Evolutionary conservation across 2,329 filamentous ascomycete species (phyloP).

Genomic region (Penicillium sp.): DNA sequence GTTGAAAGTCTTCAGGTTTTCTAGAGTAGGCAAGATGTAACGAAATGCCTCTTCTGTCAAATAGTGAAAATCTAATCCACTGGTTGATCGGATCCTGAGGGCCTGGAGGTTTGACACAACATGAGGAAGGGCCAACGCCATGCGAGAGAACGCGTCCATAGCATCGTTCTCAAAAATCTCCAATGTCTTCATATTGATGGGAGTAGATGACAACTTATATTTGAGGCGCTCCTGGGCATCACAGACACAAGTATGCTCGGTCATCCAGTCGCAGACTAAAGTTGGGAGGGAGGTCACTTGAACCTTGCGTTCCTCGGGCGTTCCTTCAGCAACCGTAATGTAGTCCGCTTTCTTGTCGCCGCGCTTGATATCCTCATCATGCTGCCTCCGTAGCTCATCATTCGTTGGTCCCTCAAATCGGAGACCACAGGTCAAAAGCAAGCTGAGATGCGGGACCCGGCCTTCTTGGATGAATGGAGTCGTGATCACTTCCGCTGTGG

Average conservation of each 20-base stretch:
- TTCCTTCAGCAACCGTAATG: slow-evolving; percentile 5
- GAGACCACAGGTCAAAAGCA: slow-evolving; percentile 19
- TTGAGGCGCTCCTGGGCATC: slow-evolving; percentile 1
- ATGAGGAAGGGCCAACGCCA: slow-evolving; percentile 19
- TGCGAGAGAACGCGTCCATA: slow-evolving; percentile 22
- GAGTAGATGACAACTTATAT: slow-evolving; percentile 1
- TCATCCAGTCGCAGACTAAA: slow-evolving; percentile 13
- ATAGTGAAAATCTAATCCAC: slow-evolving; percentile 19
- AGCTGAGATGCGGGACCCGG: slow-evolving; percentile 18
- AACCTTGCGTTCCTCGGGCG: slow-evolving; percentile 10
- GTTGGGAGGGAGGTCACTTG: slow-evolving; percentile 14
- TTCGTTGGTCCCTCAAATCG: slow-evolving; percentile 25
- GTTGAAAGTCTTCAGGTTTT: slow-evolving; percentile 14
- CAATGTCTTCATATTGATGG: slow-evolving; percentile 15
- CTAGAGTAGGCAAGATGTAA: slow-evolving; percentile 13
- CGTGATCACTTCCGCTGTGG: slow-evolving; percentile 15
- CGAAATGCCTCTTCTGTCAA: slow-evolving; percentile 12
- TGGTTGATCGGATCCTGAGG: slow-evolving; percentile 22
- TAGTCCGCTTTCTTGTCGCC: slow-evolving; percentile 15
- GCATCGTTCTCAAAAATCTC: slow-evolving; percentile 31
- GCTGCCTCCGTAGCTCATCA: slow-evolving; percentile 7
- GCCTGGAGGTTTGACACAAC: slow-evolving; percentile 15
- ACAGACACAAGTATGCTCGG: slow-evolving; percentile 7
- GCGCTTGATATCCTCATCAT: slow-evolving; percentile 15
- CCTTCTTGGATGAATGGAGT: slow-evolving; percentile 22